phyloP scores from a whole-genome alignment of 1,139 yeast species.

The Lodderomyces metapsilosis region DNA sequence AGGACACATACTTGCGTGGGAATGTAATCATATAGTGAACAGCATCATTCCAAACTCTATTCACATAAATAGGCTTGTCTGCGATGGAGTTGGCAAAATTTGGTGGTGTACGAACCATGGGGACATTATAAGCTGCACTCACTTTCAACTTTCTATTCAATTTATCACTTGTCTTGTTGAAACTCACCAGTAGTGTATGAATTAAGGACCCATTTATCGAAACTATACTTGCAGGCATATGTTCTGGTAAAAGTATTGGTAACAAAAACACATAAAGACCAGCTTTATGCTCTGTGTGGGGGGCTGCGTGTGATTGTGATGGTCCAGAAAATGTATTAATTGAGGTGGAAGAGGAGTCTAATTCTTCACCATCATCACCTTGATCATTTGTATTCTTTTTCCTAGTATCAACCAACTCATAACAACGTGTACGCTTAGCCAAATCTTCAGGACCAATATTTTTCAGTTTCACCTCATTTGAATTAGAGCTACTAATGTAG shows the following conservation, averaged over 20 bases:
- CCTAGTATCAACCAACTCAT: conserved; percentile 24
- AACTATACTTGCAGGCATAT: conserved; percentile 66
- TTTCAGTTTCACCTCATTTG: conserved; percentile 31
- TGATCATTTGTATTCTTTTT: conserved; percentile 9
- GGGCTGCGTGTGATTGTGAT: not conserved
- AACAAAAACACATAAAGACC: conserved; percentile 80
- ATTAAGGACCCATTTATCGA: conserved; percentile 52
- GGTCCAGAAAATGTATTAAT: not conserved
- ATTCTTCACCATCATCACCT: conserved; percentile 4
- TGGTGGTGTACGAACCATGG: conserved; percentile 77
- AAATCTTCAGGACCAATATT: conserved; percentile 34
- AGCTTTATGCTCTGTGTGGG: conserved; percentile 44
- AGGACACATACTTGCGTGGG: conserved; percentile 70
- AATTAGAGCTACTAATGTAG: conserved; percentile 39
- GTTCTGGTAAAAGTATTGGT: conserved; percentile 68
- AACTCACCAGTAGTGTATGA: conserved; percentile 34
- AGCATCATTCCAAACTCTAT: conserved; percentile 79
- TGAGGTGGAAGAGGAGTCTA: conserved; percentile 2
- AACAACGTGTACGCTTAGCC: conserved; percentile 38
- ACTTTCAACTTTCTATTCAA: conserved; percentile 33
- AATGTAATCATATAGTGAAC: conserved; percentile 75
- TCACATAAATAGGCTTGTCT: conserved; percentile 79
- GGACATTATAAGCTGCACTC: conserved; percentile 36
- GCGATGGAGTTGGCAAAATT: conserved; percentile 69
- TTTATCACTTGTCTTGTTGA: conserved; percentile 36